These are phyloP conservation scores for Ophidiomyces ophidiicola DNA, from an alignment of 2,329 filamentous ascomycete genomes.

Conservation along the genomic window DNA sequence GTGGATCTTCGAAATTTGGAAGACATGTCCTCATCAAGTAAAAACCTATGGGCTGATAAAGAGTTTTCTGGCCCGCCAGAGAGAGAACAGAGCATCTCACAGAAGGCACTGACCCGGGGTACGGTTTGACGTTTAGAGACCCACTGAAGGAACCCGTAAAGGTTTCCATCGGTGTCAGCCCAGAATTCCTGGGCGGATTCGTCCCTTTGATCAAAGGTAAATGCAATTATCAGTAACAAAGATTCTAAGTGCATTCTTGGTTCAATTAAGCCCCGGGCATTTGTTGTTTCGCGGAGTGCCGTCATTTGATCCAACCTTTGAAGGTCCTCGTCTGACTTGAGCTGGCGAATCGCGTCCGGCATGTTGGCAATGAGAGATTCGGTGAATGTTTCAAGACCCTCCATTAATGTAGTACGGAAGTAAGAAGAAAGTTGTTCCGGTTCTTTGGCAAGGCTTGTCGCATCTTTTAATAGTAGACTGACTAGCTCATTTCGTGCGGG, in stretches of 20 bases:
- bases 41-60: slow-evolving; percentile 71
- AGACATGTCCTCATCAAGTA: slow-evolving; percentile 65
- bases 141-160: slow-evolving; percentile 93
- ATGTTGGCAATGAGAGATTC: slow-evolving; percentile 92
- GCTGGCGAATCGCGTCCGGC: slow-evolving; percentile 74
- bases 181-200: slow-evolving; percentile 83
- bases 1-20: slow-evolving; percentile 70
- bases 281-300: slow-evolving; percentile 34
- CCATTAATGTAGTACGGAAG: slow-evolving; percentile 62
- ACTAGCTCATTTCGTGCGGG: slow-evolving; percentile 72
- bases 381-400: slow-evolving; percentile 72
- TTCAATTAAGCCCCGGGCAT: slow-evolving; percentile 31
- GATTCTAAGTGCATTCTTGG: slow-evolving; percentile 59
- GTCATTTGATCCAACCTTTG: slow-evolving; percentile 44
- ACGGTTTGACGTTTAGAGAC: slow-evolving; percentile 90
- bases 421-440: slow-evolving; percentile 55
- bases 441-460: slow-evolving; percentile 56
- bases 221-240: slow-evolving; percentile 84
- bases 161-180: slow-evolving; percentile 80
- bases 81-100: slow-evolving; percentile 85
- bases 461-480: slow-evolving; percentile 69
- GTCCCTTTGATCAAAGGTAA: slow-evolving; percentile 72
- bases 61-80: slow-evolving; percentile 74
- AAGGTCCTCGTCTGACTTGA: slow-evolving; percentile 82
- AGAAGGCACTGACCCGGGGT: slow-evolving; percentile 90